phyloP scores from a whole-genome alignment of 2,329 filamentous ascomycete genomes.

The Hypoxylon sp. region DNA sequence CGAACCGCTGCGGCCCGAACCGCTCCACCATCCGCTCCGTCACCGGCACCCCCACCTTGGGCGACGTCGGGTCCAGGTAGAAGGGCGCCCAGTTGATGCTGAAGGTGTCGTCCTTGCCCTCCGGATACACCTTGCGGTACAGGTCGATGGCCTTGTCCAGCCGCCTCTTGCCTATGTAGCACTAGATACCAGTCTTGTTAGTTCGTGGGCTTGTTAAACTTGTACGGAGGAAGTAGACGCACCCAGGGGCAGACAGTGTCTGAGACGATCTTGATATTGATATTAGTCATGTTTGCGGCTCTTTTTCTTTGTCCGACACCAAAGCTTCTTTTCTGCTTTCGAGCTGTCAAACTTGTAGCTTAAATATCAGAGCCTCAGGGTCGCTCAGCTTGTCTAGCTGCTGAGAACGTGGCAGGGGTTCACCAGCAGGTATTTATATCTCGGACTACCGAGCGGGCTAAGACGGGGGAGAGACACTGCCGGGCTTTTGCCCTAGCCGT shows the following conservation, averaged over 20 bases:
- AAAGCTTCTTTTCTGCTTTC: too few species aligned
- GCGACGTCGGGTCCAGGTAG: conserved; percentile 76
- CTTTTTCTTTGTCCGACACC: too few species aligned
- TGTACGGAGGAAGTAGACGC: conserved; percentile 29
- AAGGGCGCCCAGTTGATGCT: conserved; percentile 79
- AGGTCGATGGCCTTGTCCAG: conserved; percentile 74
- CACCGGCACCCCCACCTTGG: conserved; percentile 54
- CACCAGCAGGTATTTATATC: conserved; percentile 1
- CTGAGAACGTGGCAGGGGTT: not conserved
- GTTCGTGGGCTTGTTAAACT: conserved; percentile 15
- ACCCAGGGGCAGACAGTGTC: conserved; percentile 79
- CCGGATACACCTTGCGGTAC: conserved; percentile 69
- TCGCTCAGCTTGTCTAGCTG: too few species aligned
- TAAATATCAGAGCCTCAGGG: too few species aligned
- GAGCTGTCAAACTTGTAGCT: too few species aligned
- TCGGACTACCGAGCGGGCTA: conserved; percentile 8
- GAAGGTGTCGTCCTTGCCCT: conserved; percentile 70
- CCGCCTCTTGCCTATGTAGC: conserved; percentile 81
- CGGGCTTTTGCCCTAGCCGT: not conserved
- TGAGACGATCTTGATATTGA: conserved; percentile 79
- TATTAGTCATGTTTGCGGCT: conserved; percentile 69
- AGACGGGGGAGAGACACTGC: conserved; percentile 1
- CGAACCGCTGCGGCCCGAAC: conserved; percentile 70
- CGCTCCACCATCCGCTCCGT: conserved; percentile 63
- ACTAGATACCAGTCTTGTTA: conserved; percentile 53